Evolutionary conservation across 1,139 yeast genomes (phyloP), one percentile per base, ranked within the genome.

Genomic region (Cylindricascospora bacillispora): DNA sequence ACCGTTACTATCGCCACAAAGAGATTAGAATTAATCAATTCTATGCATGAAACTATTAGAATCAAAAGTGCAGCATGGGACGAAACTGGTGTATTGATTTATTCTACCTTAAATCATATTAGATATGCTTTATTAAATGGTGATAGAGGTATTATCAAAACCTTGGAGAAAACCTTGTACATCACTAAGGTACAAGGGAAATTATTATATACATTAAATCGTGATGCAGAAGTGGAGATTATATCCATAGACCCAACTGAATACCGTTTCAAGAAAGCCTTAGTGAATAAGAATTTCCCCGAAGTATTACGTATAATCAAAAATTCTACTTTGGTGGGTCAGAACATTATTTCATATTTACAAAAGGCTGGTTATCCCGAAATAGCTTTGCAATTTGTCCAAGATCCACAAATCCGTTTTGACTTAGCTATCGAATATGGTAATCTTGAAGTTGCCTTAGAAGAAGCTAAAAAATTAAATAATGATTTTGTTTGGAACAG

Each of bases 21-120:
- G 54, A 76, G 74, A 41, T 67, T 89, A 47, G 85, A 83, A 52
- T 62, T 76, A 39, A 66, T 85, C 25, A 77, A 89, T 31, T 76
- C 93, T 4, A 69, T 86, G 71, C 97, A 86, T 54, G 99, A 92
- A 61, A 89, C 98, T 4, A 89, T 92, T 44, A 70, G 98, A 57
- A 83, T 92, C 49, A 92, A 92, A 64, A 78, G 93, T 61, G 97
- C 95, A 28, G 85, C 94, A 9, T 92, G 97, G 97, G 98, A 89
- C 55, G 95, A 85, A 46, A 66, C 82, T 28, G 92, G 92, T 28
- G 93, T 92, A 23, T 67, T 92, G 54, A 67, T 92, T 44, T 92
- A 86, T 58, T 79, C 95, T 15, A 92, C 99, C 14, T 68, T 92
- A 54, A 89, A 89, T 60, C 99, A 92, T 55, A 79, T 92, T 60